These are phyloP conservation scores for Termitomyces sp. DNA, from an alignment of 768 basidiomycete species.

Conservation along the genomic window DNA sequence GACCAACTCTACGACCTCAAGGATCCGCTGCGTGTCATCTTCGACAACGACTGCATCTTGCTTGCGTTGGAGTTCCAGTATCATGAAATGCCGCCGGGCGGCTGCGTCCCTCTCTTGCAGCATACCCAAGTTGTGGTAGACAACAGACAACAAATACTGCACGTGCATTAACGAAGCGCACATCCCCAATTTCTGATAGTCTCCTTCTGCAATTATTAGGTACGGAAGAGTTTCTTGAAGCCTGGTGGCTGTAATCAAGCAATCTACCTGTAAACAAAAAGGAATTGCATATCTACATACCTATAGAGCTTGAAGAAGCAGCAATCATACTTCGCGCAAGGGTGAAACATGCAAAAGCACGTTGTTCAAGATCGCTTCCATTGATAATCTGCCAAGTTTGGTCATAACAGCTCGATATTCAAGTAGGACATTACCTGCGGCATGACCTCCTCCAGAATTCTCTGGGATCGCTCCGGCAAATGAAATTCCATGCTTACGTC, in stretches of 20 bases:
- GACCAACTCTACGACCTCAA: constrained; percentile 53
- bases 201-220: constrained; percentile 58
- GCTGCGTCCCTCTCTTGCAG: constrained; percentile 48
- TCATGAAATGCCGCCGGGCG: constrained; percentile 41
- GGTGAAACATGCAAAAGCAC: constrained; percentile 70
- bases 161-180: constrained; percentile 57
- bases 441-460: constrained; percentile 72
- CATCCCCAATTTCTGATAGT: constrained; percentile 58
- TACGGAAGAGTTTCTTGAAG: constrained; percentile 57
- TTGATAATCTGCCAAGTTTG: constrained; percentile 46
- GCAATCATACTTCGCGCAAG: constrained; percentile 67
- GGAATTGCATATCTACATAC: constrained; percentile 25
- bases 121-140: constrained; percentile 67
- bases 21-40: constrained; percentile 45
- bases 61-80: constrained; percentile 33
- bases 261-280: not conserved
- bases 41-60: constrained; percentile 43
- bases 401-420: not conserved
- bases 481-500: constrained; percentile 77
- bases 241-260: constrained; percentile 26
- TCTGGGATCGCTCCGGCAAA: constrained; percentile 59
- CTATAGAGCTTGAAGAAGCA: constrained; percentile 40
- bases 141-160: constrained; percentile 64
- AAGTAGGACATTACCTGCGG: constrained; percentile 54
- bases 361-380: constrained; percentile 70